Percentiles rank a stretch among this genome's conserved stretches.
These are phyloP conservation scores for Starmera stellimalicola DNA, from an alignment of 1,139 yeast species.

Conservation along the genomic window DNA sequence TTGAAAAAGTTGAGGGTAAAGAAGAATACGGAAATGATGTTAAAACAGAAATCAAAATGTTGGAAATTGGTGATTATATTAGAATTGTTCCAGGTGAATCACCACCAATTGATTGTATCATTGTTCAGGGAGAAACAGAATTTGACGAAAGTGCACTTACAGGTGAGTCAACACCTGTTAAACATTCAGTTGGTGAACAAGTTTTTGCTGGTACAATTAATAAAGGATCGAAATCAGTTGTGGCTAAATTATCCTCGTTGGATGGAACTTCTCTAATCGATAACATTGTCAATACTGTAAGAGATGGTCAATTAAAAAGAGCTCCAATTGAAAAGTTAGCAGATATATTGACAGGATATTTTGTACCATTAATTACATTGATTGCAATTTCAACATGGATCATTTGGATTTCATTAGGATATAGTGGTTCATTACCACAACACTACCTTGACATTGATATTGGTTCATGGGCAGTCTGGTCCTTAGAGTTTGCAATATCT, in stretches of 20 bases:
- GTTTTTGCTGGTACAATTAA: conserved; percentile 69
- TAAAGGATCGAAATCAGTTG: conserved; percentile 42
- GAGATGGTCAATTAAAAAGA: conserved; percentile 64
- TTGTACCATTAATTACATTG: conserved; percentile 59
- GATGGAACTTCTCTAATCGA: conserved; percentile 62
- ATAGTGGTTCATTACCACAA: conserved; percentile 43
- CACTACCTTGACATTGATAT: conserved; percentile 50
- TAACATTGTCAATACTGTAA: conserved; percentile 59
- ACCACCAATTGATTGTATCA: conserved; percentile 62
- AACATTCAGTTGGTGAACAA: conserved; percentile 46
- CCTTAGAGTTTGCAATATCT: conserved; percentile 66
- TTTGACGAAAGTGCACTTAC: conserved; percentile 76
- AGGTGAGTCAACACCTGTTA: conserved; percentile 52
- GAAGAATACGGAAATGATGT: conserved; percentile 25
- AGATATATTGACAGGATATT: conserved; percentile 59
- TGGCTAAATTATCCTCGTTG: conserved; percentile 49
- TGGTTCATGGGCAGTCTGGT: conserved; percentile 77
- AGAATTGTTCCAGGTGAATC: conserved; percentile 58
- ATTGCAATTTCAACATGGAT: conserved; percentile 59
- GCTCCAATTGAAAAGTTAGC: conserved; percentile 73
- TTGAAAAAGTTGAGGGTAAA: conserved; percentile 25
- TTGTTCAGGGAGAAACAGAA: conserved; percentile 45
- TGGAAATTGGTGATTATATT: conserved; percentile 58
- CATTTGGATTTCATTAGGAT: conserved; percentile 56
- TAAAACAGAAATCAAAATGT: conserved; percentile 36